Conservation (phyloP, 352 stramenopile genomes). For the Phytophthora fragariaefolia region DNA sequence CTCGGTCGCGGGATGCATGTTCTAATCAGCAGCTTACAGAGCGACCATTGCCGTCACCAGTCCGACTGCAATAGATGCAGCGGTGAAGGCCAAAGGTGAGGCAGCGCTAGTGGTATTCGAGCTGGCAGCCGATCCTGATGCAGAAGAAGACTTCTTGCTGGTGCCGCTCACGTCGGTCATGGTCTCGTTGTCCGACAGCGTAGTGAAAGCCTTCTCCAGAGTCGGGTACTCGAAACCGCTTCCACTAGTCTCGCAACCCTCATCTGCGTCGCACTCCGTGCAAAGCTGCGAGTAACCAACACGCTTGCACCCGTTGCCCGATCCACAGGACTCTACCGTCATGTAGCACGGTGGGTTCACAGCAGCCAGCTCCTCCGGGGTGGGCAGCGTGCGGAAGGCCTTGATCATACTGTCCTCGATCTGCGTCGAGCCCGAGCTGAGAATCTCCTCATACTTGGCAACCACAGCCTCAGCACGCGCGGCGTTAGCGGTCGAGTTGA, state of each 20-base stretch:
- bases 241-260: constrained; percentile 49
- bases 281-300: constrained; percentile 79
- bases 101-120: constrained; percentile 17
- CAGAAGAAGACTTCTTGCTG: constrained; percentile 5
- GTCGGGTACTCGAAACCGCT: constrained; percentile 63
- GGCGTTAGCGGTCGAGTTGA: constrained; percentile 59
- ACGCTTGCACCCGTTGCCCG: constrained; percentile 67
- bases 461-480: constrained; percentile 57
- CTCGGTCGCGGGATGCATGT: constrained; percentile 18
- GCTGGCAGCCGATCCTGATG: constrained; percentile 13
- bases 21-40: constrained; percentile 33
- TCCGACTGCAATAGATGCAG: constrained; percentile 25
- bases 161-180: constrained; percentile 28
- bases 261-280: constrained; percentile 47
- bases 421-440: constrained; percentile 50
- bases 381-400: constrained; percentile 59
- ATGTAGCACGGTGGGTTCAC: constrained; percentile 78
- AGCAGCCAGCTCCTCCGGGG: constrained; percentile 45
- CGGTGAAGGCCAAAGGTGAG: constrained; percentile 15
- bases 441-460: constrained; percentile 53
- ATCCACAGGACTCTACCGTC: constrained; percentile 58
- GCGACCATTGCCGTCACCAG: constrained; percentile 31
- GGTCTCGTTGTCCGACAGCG: constrained; percentile 49
- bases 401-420: constrained; percentile 43
- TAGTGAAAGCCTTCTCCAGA: constrained; percentile 62